Evolutionary conservation across 306 rosid species (phyloP), one percentile per base, ranked within the genome.

Genomic region (Inga oerstediana): DNA sequence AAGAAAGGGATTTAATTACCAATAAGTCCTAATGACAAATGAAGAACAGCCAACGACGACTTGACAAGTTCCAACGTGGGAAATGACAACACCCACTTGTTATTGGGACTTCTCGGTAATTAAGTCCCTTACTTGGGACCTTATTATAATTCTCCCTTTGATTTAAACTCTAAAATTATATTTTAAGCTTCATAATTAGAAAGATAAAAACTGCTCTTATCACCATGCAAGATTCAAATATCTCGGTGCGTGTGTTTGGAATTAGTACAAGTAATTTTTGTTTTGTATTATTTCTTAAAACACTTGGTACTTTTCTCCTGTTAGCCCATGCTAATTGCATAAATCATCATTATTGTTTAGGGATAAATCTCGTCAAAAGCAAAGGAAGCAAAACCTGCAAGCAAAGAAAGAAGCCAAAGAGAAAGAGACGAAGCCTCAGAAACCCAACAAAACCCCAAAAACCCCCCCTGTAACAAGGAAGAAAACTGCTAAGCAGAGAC

Each of bases 281-380:
- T 27, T 27, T 27, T 14, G 14, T 32, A 49, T 56, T 49, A 16
- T 46, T 74, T 61, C 37, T 35, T 74, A 43, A 73, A 17, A 44
- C 74, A 11, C 15, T 83, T 78, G 24, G 20, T 56, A 35, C 20
- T 46, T 65, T 51, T 51, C 71, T 73, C 68, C 69, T 17, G 24
- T 71, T 45, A 79, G 76, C 66, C 20, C 7, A 9, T 69, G 77
- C 87, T 89, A 68, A 32, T 43, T 76, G 69, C 65, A 78, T 72
- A 54, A 58, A 49, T 74, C 82, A 43, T 76, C 80, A 49, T 56
- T 51, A 69, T 80, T 61, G 64, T 82, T 35, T 62, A 96, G 99
- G 87, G 99, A 94, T 82, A 96, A 96, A 83, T 87, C 97, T 44
- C 93, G 98, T 4, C 88, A 96, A 91, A 96, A 92, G 77, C 99